Conservation (phyloP, 176 grass and related monocot genomes). For the Pharus latifolius region DNA sequence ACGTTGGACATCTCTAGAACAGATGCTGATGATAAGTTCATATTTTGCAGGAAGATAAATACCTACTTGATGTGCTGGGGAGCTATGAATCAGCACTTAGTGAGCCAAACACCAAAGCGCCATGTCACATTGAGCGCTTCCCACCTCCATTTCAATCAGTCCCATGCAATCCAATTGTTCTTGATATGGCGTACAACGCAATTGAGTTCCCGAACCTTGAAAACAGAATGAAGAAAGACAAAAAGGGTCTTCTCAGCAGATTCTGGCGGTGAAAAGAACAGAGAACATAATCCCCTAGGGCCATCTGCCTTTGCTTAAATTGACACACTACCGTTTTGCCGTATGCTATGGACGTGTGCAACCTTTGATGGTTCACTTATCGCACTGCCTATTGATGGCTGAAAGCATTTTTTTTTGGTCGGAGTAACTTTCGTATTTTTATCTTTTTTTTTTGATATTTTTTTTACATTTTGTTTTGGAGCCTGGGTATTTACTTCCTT, state of each 20-base stretch:
- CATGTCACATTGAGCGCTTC: constrained; percentile 48
- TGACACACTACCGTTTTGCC: neutral
- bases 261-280: constrained; percentile 49
- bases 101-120: constrained; percentile 53
- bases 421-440: neutral
- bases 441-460: no score
- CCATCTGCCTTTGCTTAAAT: neutral
- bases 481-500: no score
- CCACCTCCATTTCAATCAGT: constrained; percentile 68
- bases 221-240: constrained; percentile 95
- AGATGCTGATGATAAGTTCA: constrained; percentile 1
- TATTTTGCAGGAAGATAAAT: constrained; percentile 54
- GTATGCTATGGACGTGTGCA: neutral
- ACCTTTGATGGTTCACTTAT: neutral
- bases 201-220: constrained; percentile 87
- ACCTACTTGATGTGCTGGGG: constrained; percentile 68
- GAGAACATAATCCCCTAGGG: neutral
- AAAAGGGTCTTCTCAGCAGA: constrained; percentile 85
- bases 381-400: neutral
- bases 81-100: constrained; percentile 74
- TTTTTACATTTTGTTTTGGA: no score
- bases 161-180: constrained; percentile 90
- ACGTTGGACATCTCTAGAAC: neutral
- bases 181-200: constrained; percentile 75
- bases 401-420: neutral